phyloP scores from a whole-genome alignment of 2,329 filamentous ascomycete species.

The Penicillium oxalicum region DNA sequence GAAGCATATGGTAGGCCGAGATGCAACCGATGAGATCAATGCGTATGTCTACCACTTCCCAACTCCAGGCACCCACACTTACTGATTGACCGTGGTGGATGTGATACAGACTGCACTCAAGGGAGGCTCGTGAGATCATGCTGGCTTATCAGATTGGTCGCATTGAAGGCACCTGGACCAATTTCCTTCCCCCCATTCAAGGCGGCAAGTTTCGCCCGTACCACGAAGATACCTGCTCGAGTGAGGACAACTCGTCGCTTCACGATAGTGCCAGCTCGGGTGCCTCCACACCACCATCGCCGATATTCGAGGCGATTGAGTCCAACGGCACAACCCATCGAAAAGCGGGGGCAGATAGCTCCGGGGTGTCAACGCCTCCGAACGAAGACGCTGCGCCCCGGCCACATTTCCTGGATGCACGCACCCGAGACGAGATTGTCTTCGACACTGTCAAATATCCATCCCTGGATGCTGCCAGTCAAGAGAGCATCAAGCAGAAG shows the following conservation, averaged over 20 bases:
- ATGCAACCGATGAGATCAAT: constrained; percentile 91
- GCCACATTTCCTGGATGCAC: constrained; percentile 62
- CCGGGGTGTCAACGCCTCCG: constrained; percentile 22
- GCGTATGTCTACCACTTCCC: constrained; percentile 56
- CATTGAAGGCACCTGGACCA: constrained; percentile 74
- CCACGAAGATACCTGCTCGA: constrained; percentile 41
- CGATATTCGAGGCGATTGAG: constrained; percentile 53
- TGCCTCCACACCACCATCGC: constrained; percentile 53
- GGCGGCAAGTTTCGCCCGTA: constrained; percentile 67
- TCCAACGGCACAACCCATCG: constrained; percentile 32
- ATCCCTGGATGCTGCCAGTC: constrained; percentile 63
- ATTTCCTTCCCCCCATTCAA: constrained; percentile 87
- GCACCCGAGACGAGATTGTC: constrained; percentile 68
- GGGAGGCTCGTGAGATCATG: constrained; percentile 71
- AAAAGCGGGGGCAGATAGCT: constrained; percentile 26
- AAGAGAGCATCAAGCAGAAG: constrained; percentile 68
- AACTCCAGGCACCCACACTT: neutral
- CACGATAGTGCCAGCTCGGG: constrained; percentile 44
- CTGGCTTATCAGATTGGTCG: constrained; percentile 74
- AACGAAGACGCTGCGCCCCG: constrained; percentile 32
- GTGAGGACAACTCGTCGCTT: constrained; percentile 28
- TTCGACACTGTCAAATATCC: constrained; percentile 79
- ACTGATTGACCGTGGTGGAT: neutral
- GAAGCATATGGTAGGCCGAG: constrained; percentile 83
- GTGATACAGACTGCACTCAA: constrained; percentile 66